A percentile compares a stretch with the other conserved stretches of the same genome.
These are phyloP conservation scores for Colletotrichum sp. DNA, from an alignment of 2,329 filamentous ascomycete species.

Conservation along the genomic window DNA sequence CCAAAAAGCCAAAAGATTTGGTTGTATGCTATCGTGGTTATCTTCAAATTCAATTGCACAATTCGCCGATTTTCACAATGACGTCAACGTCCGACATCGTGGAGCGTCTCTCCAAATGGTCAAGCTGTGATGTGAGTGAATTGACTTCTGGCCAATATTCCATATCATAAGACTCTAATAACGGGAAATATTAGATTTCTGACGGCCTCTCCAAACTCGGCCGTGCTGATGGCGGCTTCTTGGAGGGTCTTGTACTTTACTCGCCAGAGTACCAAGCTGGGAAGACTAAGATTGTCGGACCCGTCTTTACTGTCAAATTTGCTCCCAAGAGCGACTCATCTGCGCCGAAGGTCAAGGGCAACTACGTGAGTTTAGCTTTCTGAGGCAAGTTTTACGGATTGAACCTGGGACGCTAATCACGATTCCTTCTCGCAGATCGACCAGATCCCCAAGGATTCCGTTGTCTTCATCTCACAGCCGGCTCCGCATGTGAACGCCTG, in stretches of 20 bases:
- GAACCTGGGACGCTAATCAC: background rate
- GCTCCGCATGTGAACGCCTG: background rate
- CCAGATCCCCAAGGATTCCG: background rate
- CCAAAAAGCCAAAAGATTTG: background rate
- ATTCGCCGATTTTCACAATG: background rate
- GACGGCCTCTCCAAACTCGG: slow-evolving; percentile 57
- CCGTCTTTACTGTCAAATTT: slow-evolving; percentile 60
- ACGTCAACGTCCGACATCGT: background rate
- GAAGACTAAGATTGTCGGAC: slow-evolving; percentile 56
- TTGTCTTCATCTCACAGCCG: background rate
- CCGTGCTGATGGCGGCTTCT: slow-evolving; percentile 54
- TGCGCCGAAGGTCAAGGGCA: slow-evolving; percentile 45
- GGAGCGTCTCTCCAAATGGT: background rate
- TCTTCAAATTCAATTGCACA: background rate
- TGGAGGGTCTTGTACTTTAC: slow-evolving; percentile 58
- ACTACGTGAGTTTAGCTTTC: slow-evolving; percentile 44
- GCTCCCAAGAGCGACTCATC: slow-evolving; percentile 48
- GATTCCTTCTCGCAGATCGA: background rate
- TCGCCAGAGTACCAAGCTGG: slow-evolving; percentile 54
- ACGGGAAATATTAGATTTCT: background rate
- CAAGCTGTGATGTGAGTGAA: background rate
- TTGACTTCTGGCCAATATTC: background rate
- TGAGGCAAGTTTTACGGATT: background rate
- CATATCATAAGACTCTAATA: background rate
- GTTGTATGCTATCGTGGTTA: background rate